Evolutionary conservation across 441 rosid species (phyloP).

Genomic region (Breynia disticha): DNA sequence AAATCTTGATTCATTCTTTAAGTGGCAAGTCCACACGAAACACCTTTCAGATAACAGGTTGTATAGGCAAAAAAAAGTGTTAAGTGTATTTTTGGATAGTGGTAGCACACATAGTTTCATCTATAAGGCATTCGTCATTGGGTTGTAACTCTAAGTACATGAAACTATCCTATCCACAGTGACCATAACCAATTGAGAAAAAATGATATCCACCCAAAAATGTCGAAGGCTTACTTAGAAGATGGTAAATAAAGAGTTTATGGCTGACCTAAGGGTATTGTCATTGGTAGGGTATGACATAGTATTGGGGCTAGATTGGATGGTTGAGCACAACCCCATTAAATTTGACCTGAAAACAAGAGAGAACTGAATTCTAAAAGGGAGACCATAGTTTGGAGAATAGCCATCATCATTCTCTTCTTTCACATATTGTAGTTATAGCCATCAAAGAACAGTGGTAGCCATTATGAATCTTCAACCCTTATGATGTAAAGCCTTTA

Average conservation of each 20-base stretch:
- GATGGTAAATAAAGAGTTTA: neutral
- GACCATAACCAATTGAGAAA: neutral
- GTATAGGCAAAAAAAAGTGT: too few species aligned
- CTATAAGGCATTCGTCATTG: neutral
- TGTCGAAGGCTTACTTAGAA: neutral
- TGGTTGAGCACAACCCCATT: neutral
- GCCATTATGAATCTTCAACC: too few species aligned
- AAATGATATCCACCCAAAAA: too few species aligned
- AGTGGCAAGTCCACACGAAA: neutral
- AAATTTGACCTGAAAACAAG: neutral
- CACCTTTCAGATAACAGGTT: neutral
- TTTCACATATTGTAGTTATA: too few species aligned
- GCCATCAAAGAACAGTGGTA: too few species aligned
- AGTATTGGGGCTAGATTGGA: neutral
- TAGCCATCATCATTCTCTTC: too few species aligned
- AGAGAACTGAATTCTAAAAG: too few species aligned
- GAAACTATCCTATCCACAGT: neutral
- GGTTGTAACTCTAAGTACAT: neutral
- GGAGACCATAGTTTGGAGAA: too few species aligned
- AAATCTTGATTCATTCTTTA: neutral
- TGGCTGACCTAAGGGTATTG: neutral
- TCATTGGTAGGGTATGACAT: neutral
- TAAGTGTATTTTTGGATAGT: neutral
- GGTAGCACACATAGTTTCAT: neutral
- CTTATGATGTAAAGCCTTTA: too few species aligned